Evolutionary conservation across 257 asterid genomes (phyloP).

Genomic region (Gentiana straminea): DNA sequence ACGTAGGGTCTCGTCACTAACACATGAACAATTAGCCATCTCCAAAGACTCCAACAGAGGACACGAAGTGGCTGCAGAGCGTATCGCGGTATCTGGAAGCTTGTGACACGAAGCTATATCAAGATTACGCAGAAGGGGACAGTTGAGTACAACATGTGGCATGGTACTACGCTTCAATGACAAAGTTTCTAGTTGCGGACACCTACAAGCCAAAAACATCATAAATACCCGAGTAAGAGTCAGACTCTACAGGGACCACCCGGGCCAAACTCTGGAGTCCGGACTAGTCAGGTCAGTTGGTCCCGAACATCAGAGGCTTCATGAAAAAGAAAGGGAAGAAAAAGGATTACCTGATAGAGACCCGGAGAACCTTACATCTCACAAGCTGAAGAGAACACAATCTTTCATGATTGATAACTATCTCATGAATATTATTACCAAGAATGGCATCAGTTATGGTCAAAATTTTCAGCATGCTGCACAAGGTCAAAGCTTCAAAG

Average conservation of each 20-base stretch:
- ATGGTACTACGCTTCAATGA: slow-evolving; percentile 96
- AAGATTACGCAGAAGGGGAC: slow-evolving; percentile 81
- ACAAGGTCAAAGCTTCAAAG: slow-evolving; percentile 65
- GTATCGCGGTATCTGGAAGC: slow-evolving; percentile 96
- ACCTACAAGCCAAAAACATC: slow-evolving; percentile 35
- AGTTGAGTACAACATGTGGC: slow-evolving; percentile 87
- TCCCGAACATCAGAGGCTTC: too few relatives aligned
- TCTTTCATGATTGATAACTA: slow-evolving; percentile 57
- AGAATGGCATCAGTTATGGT: slow-evolving; percentile 74
- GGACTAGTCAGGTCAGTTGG: too few relatives aligned
- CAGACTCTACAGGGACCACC: too few relatives aligned
- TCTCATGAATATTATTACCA: slow-evolving; percentile 90
- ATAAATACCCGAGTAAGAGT: too few relatives aligned
- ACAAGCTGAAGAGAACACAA: slow-evolving; percentile 72
- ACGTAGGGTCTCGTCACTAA: slow-evolving; percentile 85
- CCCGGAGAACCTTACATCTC: slow-evolving; percentile 87
- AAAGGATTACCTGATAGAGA: slow-evolving; percentile 56
- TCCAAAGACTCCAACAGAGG: slow-evolving; percentile 88
- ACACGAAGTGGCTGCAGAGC: slow-evolving; percentile 88
- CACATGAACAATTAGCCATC: slow-evolving; percentile 89
- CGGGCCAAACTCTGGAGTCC: too few relatives aligned
- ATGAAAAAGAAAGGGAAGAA: too few relatives aligned
- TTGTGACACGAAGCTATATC: slow-evolving; percentile 98
- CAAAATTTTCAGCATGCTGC: slow-evolving; percentile 70
- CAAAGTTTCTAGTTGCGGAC: slow-evolving; percentile 80